A percentile compares a stretch with the other conserved stretches of the same genome.
Evolutionary conservation across 2,329 filamentous ascomycete species (phyloP).

Genomic region (Juglanconis juglandina): DNA sequence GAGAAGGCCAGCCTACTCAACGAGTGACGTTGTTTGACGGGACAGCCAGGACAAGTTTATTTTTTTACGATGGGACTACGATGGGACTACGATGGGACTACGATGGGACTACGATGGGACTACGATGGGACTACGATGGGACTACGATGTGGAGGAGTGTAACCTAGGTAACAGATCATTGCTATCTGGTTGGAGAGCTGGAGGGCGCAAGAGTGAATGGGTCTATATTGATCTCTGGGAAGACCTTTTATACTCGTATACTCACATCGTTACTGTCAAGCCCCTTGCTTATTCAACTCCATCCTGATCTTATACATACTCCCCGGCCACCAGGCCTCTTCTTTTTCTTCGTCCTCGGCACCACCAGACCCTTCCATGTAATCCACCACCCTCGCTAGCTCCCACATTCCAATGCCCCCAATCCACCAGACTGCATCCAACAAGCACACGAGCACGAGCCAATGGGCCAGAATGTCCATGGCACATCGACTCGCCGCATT

Average conservation of each 20-base stretch:
- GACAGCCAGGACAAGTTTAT: neutral
- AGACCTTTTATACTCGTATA: neutral
- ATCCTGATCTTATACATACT: conserved; percentile 29
- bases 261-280: neutral
- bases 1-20: conserved; percentile 9
- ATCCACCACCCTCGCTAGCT: conserved; percentile 27
- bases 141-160: too few relatives aligned
- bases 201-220: too few relatives aligned
- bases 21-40: neutral
- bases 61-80: too few relatives aligned
- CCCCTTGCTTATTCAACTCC: conserved; percentile 1
- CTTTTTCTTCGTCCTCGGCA: conserved; percentile 5
- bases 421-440: conserved; percentile 40
- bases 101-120: too few relatives aligned
- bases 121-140: too few relatives aligned
- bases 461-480: conserved; percentile 36
- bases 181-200: too few relatives aligned
- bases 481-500: conserved; percentile 25
- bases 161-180: too few relatives aligned
- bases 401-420: conserved; percentile 32
- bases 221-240: too few relatives aligned
- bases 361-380: conserved; percentile 18
- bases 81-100: too few relatives aligned
- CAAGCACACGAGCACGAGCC: conserved; percentile 36
- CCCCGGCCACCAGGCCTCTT: conserved; percentile 33